Conservation (phyloP, 306 rosid species). For the Begonia fuchsioides region DNA sequence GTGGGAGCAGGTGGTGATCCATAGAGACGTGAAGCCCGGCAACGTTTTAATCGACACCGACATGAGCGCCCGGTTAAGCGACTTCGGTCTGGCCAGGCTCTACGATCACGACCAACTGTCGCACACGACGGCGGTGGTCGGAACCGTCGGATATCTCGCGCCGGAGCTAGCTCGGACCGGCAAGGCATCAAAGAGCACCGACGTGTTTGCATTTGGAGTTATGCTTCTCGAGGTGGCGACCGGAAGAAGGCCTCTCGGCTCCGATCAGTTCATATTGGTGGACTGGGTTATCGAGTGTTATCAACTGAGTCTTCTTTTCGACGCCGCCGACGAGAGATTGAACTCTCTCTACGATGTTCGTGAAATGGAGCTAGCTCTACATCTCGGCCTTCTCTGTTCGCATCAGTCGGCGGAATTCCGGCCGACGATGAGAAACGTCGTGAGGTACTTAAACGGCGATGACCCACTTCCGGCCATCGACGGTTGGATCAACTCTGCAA, state of each 20-base stretch:
- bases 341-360: conserved; percentile 18
- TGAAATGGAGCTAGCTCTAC: conserved; percentile 42
- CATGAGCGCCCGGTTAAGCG: conserved; percentile 42
- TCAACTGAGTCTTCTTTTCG: conserved; percentile 13
- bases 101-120: conserved; percentile 42
- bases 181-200: conserved; percentile 33
- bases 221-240: conserved; percentile 51
- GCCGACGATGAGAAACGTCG: conserved; percentile 47
- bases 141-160: conserved; percentile 70
- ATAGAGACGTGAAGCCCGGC: conserved; percentile 50
- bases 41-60: conserved; percentile 45
- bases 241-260: conserved; percentile 35
- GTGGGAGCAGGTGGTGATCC: conserved; percentile 65
- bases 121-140: conserved; percentile 59
- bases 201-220: conserved; percentile 55
- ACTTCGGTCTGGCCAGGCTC: conserved; percentile 63
- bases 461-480: conserved; percentile 28
- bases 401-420: conserved; percentile 32
- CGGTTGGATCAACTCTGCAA: conserved; percentile 20
- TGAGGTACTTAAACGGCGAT: conserved; percentile 30
- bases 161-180: conserved; percentile 56
- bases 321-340: conserved; percentile 34
- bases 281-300: conserved; percentile 44
- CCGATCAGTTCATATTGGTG: conserved; percentile 30
- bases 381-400: conserved; percentile 45